These are phyloP conservation scores for Vigna unguiculata DNA, from an alignment of 306 rosid genomes.

Conservation along the genomic window DNA sequence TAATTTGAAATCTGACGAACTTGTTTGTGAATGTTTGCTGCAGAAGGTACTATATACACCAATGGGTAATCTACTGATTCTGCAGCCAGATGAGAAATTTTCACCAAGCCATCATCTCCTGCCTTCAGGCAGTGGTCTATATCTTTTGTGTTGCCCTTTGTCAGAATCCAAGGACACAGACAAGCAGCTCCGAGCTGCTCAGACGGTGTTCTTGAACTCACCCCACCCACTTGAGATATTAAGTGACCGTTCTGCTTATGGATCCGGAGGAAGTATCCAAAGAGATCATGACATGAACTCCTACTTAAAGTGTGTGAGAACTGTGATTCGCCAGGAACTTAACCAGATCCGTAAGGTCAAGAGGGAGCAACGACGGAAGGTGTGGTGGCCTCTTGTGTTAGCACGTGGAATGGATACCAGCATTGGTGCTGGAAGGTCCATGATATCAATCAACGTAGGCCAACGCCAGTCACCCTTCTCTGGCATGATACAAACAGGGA, in stretches of 20 bases:
- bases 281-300: conserved; percentile 96
- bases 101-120: conserved; percentile 89
- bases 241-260: conserved; percentile 86
- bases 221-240: conserved; percentile 96
- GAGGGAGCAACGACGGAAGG: conserved; percentile 70
- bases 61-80: conserved; percentile 87
- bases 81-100: conserved; percentile 89
- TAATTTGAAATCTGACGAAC: conserved; percentile 34
- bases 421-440: conserved; percentile 59
- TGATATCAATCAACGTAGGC: conserved; percentile 50
- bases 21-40: conserved; percentile 17
- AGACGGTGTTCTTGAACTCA: conserved; percentile 73
- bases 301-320: conserved; percentile 67
- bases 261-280: conserved; percentile 79
- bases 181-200: conserved; percentile 75
- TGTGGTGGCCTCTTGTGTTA: conserved; percentile 77
- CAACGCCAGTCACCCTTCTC: conserved; percentile 66
- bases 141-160: conserved; percentile 59
- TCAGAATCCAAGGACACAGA: conserved; percentile 57
- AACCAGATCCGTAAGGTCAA: conserved; percentile 61
- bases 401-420: conserved; percentile 47
- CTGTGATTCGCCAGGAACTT: conserved; percentile 82
- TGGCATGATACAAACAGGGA: conserved; percentile 66
- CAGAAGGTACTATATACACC: conserved; percentile 86
- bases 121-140: conserved; percentile 89